Evolutionary conservation across 169 alveolate genomes (phyloP).

Genomic region (Plasmodium malariae): DNA sequence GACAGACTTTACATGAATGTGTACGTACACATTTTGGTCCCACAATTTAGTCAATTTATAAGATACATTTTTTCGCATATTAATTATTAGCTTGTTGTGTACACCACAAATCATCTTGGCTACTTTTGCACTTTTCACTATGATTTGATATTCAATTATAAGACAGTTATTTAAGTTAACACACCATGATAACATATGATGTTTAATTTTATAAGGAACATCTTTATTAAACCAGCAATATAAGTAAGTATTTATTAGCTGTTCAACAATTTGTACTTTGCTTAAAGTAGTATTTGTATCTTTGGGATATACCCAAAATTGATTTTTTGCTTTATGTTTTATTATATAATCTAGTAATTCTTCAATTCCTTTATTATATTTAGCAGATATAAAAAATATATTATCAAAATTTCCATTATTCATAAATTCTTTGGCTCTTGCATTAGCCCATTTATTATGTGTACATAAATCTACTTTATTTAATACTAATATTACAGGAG

Average conservation of each 20-base stretch:
- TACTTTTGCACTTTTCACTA: constrained; percentile 38
- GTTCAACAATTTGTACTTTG: constrained; percentile 87
- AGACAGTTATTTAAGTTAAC: constrained; percentile 78
- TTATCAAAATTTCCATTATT: constrained; percentile 87
- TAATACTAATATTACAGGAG: constrained; percentile 85
- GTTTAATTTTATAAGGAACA: constrained; percentile 85
- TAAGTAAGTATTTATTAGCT: constrained; percentile 83
- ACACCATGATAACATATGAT: constrained; percentile 85
- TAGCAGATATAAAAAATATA: constrained; percentile 87
- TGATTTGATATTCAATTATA: constrained; percentile 82
- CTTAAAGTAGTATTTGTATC: constrained; percentile 84
- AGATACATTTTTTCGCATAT: constrained; percentile 85
- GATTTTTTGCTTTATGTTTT: constrained; percentile 79
- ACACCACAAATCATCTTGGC: constrained; percentile 88
- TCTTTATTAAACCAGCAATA: constrained; percentile 90
- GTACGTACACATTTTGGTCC: constrained; percentile 82
- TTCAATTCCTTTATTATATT: constrained; percentile 85
- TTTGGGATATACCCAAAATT: constrained; percentile 89
- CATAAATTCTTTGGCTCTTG: constrained; percentile 83
- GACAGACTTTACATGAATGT: constrained; percentile 82
- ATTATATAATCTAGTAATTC: constrained; percentile 80
- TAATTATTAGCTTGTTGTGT: constrained; percentile 80
- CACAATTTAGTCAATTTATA: constrained; percentile 83
- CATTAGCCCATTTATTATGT: constrained; percentile 85
- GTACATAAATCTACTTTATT: constrained; percentile 84